Evolutionary conservation across 306 rosid genomes (phyloP).

Genomic region (Psophocarpus tetragonolobus): DNA sequence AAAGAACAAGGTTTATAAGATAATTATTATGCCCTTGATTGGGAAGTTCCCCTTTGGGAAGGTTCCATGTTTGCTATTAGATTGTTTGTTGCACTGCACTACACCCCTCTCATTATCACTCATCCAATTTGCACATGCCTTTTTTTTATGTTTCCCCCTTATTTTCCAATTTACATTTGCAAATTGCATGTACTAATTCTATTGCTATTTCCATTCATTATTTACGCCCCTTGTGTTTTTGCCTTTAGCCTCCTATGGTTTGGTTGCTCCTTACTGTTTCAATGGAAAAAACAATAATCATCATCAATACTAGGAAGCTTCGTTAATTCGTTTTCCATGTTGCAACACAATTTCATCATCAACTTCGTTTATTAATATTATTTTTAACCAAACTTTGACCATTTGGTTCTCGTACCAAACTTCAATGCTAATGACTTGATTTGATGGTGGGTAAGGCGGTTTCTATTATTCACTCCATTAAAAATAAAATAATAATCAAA

Average conservation of each 20-base stretch:
- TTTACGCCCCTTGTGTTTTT: neutral
- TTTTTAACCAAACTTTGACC: slow-evolving; percentile 38
- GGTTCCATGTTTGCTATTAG: slow-evolving; percentile 25
- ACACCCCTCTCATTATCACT: slow-evolving; percentile 26
- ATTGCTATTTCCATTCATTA: neutral
- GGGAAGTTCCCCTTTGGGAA: slow-evolving; percentile 23
- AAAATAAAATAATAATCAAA: neutral
- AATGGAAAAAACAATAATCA: neutral
- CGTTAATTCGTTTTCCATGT: slow-evolving; percentile 14
- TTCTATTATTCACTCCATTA: neutral
- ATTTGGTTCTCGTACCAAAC: neutral
- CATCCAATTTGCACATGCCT: slow-evolving; percentile 40
- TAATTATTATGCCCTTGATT: neutral
- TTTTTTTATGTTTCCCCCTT: neutral
- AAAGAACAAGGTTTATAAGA: neutral
- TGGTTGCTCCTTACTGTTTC: neutral
- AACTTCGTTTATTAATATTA: slow-evolving; percentile 14
- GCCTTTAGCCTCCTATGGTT: neutral
- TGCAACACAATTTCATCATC: neutral
- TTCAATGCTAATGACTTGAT: slow-evolving; percentile 9
- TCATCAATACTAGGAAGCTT: slow-evolving; percentile 26
- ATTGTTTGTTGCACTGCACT: slow-evolving; percentile 19
- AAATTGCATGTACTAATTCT: neutral
- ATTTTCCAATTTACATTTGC: neutral
- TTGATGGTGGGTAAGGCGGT: neutral